Conservation (phyloP, 345 rosid genomes). For the Ailanthus altissimus region DNA sequence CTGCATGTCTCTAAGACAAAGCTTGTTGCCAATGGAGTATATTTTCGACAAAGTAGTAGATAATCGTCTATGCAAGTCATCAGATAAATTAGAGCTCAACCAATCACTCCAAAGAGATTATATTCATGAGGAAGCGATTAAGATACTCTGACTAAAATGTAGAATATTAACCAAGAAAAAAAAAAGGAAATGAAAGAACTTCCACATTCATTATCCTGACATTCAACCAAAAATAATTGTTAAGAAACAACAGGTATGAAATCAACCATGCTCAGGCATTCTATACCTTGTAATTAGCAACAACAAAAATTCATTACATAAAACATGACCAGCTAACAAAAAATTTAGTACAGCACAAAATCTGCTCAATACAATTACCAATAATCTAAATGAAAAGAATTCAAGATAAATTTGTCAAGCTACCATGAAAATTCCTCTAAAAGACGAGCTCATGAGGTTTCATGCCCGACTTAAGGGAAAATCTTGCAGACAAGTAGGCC, state of each 20-base stretch:
- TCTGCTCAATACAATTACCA: background rate
- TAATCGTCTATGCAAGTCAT: background rate
- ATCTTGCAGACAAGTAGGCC: constrained; percentile 72
- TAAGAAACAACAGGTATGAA: no score
- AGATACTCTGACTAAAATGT: no score
- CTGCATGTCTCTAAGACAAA: no score
- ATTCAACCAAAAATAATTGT: no score
- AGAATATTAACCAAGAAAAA: no score
- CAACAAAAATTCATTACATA: background rate
- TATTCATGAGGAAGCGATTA: background rate
- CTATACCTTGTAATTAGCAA: background rate
- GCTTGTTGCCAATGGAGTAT: no score
- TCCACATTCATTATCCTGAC: no score
- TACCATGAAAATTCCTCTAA: constrained; percentile 30
- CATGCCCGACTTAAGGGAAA: constrained; percentile 75
- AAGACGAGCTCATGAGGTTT: constrained; percentile 82
- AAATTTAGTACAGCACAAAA: background rate
- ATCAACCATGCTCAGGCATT: background rate
- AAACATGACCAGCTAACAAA: background rate
- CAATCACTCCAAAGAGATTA: background rate
- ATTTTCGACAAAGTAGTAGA: no score
- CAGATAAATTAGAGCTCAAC: no score
- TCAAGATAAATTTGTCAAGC: background rate
- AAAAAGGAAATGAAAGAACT: no score
- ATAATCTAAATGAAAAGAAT: constrained; percentile 5